Evolutionary conservation across 495 filamentous ascomycete species (phyloP).

Genomic region (Astrocystis sublimbata): DNA sequence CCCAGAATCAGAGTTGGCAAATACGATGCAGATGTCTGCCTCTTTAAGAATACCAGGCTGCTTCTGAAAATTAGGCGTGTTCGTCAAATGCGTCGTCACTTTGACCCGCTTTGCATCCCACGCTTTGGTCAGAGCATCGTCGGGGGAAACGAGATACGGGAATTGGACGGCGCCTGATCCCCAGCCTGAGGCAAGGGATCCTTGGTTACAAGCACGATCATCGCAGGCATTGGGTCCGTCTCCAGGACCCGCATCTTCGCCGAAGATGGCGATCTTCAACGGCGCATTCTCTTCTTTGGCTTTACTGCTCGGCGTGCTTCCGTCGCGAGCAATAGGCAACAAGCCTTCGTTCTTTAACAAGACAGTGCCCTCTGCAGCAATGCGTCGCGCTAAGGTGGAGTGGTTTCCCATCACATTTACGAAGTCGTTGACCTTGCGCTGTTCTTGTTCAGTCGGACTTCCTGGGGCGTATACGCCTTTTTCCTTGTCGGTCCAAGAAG

Average conservation of each 20-base stretch:
- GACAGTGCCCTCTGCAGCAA: constrained; percentile 84
- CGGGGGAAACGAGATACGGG: constrained; percentile 74
- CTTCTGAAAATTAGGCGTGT: constrained; percentile 42
- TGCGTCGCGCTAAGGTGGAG: constrained; percentile 63
- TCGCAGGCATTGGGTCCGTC: constrained; percentile 72
- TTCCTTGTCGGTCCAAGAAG: constrained; percentile 78
- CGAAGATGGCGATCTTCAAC: constrained; percentile 73
- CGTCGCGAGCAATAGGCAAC: constrained; percentile 60
- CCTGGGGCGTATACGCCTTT: constrained; percentile 66
- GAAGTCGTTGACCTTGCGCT: constrained; percentile 73
- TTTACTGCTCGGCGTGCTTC: constrained; percentile 40
- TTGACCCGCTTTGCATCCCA: constrained; percentile 59
- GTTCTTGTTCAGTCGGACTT: constrained; percentile 52
- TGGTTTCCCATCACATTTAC: constrained; percentile 75
- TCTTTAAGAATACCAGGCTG: constrained; percentile 42
- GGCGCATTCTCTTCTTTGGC: constrained; percentile 39
- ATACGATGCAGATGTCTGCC: constrained; percentile 69
- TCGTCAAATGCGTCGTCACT: constrained; percentile 61
- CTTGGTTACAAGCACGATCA: constrained; percentile 79
- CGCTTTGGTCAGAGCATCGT: constrained; percentile 58
- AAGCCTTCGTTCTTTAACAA: constrained; percentile 78
- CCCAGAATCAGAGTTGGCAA: constrained; percentile 62
- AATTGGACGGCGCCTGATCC: constrained; percentile 88
- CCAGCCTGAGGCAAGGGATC: constrained; percentile 85
- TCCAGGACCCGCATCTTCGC: constrained; percentile 76